A percentile compares a stretch with the other conserved stretches of the same genome.
phyloP scores from a whole-genome alignment of 805 yeast species.

The Yamadazyma laniorum region DNA sequence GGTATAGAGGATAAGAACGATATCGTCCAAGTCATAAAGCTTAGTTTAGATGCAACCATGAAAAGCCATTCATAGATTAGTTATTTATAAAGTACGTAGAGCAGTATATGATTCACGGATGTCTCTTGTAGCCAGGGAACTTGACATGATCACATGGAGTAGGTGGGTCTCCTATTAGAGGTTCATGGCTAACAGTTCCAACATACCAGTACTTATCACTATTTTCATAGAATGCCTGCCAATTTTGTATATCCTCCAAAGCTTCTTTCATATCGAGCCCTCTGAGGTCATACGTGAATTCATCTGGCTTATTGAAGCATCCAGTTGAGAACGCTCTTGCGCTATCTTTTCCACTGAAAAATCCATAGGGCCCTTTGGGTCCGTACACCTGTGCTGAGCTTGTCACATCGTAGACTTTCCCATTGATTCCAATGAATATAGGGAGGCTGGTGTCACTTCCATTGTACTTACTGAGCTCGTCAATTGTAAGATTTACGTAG shows the following conservation, averaged over 20 bases:
- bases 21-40: conserved; percentile 47
- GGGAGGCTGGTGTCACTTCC: conserved; percentile 52
- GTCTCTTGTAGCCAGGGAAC: conserved; percentile 17
- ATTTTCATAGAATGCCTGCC: conserved; percentile 52
- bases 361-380: conserved; percentile 47
- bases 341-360: conserved; percentile 64
- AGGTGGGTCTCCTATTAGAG: conserved; percentile 49
- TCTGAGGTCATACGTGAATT: conserved; percentile 64
- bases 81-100: conserved; percentile 1
- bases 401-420: conserved; percentile 64
- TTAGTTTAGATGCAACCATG: conserved; percentile 44
- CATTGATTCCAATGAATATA: conserved; percentile 57
- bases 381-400: conserved; percentile 52
- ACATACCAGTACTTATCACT: conserved; percentile 59
- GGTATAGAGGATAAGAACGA: conserved; percentile 76
- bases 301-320: conserved; percentile 53
- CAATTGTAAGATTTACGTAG: conserved; percentile 36
- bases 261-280: conserved; percentile 50
- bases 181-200: conserved; percentile 51
- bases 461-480: conserved; percentile 47
- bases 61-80: conserved; percentile 27
- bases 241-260: conserved; percentile 38
- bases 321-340: conserved; percentile 73
- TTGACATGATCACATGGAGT: conserved; percentile 41
- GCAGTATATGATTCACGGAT: background rate